Evolutionary conservation across 768 basidiomycete genomes (phyloP).

Genomic region (Astraeus odoratus): DNA sequence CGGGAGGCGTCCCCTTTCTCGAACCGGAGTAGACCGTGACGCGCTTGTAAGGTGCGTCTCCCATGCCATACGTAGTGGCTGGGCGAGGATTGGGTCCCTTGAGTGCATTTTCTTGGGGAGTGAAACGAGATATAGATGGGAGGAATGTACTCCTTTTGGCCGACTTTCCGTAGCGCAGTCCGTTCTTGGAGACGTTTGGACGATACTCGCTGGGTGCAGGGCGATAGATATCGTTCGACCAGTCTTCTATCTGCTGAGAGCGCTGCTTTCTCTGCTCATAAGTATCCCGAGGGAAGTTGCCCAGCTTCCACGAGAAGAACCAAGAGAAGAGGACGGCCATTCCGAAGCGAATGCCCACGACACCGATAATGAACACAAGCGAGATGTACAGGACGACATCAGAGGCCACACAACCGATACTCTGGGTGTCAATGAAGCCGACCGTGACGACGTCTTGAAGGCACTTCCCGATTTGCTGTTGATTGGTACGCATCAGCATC

Average conservation of each 20-base stretch:
- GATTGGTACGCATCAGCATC: slow-evolving; percentile 65
- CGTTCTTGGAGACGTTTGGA: slow-evolving; percentile 78
- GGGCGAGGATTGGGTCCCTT: slow-evolving; percentile 49
- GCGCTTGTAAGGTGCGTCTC: slow-evolving; percentile 61
- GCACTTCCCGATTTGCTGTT: slow-evolving; percentile 67
- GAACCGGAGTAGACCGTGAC: slow-evolving; percentile 43
- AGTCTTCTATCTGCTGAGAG: slow-evolving; percentile 87
- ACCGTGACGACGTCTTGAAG: slow-evolving; percentile 80
- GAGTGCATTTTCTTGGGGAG: slow-evolving; percentile 58
- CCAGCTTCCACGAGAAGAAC: slow-evolving; percentile 96
- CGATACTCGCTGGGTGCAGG: slow-evolving; percentile 88
- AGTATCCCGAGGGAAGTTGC: slow-evolving; percentile 89
- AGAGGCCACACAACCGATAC: slow-evolving; percentile 95
- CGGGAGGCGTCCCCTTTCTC: slow-evolving; percentile 61
- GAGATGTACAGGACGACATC: slow-evolving; percentile 92
- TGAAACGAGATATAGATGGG: slow-evolving; percentile 67
- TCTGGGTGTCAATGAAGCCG: slow-evolving; percentile 91
- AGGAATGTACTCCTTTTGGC: slow-evolving; percentile 54
- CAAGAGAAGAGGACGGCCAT: slow-evolving; percentile 98
- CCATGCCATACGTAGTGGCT: slow-evolving; percentile 57
- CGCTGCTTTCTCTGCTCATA: slow-evolving; percentile 89
- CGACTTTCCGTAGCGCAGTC: slow-evolving; percentile 43
- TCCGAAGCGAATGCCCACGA: slow-evolving; percentile 88
- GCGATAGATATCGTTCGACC: slow-evolving; percentile 93
- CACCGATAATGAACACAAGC: slow-evolving; percentile 94